Evolutionary conservation across 371 early-diverging fungal species (phyloP).

Genomic region (Chytridiales sp.): DNA sequence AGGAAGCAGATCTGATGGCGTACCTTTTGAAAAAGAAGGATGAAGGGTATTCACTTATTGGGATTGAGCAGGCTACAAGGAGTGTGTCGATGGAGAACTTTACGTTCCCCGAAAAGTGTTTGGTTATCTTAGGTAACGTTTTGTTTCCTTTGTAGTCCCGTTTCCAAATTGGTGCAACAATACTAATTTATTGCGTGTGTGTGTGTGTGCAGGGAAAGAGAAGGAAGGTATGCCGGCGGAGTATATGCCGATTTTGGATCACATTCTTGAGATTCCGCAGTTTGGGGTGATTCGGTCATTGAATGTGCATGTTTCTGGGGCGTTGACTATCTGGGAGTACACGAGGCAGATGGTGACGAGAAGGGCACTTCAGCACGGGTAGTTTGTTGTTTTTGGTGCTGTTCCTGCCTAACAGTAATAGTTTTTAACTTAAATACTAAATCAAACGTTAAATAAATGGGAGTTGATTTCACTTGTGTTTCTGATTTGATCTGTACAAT

Average conservation of each 20-base stretch:
- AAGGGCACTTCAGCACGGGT: too few relatives aligned
- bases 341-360: conserved; percentile 45
- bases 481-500: too few relatives aligned
- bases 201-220: conserved; percentile 45
- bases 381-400: too few relatives aligned
- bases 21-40: conserved; percentile 54
- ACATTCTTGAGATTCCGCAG: too few relatives aligned
- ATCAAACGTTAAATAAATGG: too few relatives aligned
- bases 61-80: conserved; percentile 66
- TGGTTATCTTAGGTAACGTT: conserved; percentile 50
- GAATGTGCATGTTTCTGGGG: conserved; percentile 68
- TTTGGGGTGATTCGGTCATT: conserved; percentile 59
- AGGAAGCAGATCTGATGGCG: conserved; percentile 41
- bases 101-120: conserved; percentile 57
- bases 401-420: too few relatives aligned
- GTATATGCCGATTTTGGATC: conserved; percentile 59
- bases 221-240: conserved; percentile 59
- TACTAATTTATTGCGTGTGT: background rate
- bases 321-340: conserved; percentile 61
- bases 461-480: too few relatives aligned
- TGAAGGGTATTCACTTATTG: conserved; percentile 60
- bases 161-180: background rate
- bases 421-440: too few relatives aligned
- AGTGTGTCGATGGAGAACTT: conserved; percentile 55
- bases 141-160: background rate